Evolutionary conservation across 2,329 filamentous ascomycete genomes (phyloP).

Genomic region (Monosporascus sp.): DNA sequence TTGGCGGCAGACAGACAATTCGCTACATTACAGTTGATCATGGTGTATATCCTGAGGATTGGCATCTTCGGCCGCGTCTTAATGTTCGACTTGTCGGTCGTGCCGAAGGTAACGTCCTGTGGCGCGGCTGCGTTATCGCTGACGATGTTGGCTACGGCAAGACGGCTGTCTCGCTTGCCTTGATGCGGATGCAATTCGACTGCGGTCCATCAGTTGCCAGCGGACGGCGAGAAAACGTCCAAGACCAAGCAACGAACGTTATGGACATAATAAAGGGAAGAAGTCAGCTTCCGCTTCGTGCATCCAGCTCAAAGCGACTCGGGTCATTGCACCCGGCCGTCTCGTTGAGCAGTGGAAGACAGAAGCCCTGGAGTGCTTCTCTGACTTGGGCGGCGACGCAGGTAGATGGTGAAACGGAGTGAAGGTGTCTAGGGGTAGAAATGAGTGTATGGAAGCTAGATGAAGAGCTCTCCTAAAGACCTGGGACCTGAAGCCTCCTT

Average conservation of each 20-base stretch:
- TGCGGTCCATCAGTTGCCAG: conserved; percentile 8
- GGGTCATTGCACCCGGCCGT: conserved; percentile 35
- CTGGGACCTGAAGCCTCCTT: too few relatives aligned
- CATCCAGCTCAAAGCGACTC: conserved; percentile 28
- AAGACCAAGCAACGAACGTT: conserved; percentile 30
- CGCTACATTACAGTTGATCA: too few relatives aligned
- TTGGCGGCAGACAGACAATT: too few relatives aligned
- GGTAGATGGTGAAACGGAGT: too few relatives aligned
- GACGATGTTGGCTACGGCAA: conserved; percentile 42
- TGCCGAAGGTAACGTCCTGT: conserved; percentile 20
- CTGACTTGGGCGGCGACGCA: too few relatives aligned
- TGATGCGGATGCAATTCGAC: conserved; percentile 27
- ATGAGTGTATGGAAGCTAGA: too few relatives aligned
- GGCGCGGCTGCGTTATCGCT: conserved; percentile 34
- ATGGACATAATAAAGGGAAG: conserved; percentile 27
- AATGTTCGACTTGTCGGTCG: conserved; percentile 28
- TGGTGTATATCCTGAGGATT: too few relatives aligned
- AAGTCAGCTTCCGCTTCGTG: conserved; percentile 24
- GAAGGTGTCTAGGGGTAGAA: too few relatives aligned
- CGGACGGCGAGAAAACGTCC: conserved; percentile 6
- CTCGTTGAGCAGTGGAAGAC: conserved; percentile 34
- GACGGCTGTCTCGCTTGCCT: conserved; percentile 34
- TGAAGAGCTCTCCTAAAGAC: too few relatives aligned
- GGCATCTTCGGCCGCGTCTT: conserved; percentile 11
- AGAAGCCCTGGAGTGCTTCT: conserved; percentile 23